Evolutionary conservation across 2,329 filamentous ascomycete species (phyloP), one percentile per base, ranked within the genome.

Genomic region (Hymenoscyphus infarciens): DNA sequence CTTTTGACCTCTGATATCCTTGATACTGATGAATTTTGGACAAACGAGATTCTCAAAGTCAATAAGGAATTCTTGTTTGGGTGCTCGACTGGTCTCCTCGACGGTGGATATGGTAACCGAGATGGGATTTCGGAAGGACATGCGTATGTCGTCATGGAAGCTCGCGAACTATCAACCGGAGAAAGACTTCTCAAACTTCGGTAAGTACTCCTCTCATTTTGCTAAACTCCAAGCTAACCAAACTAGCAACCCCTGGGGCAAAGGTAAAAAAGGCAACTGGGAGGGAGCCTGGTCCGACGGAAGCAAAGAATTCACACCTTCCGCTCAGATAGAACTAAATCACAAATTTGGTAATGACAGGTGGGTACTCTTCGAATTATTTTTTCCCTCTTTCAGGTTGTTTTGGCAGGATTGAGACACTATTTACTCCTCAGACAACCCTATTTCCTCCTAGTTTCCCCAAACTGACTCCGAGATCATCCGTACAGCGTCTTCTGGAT

Each of bases 21-120:
- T 4, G 87, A 95, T 72, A 88, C 88, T 63, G 88, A 96, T 57
- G 83, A 85, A 22, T 96, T 96, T 73, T 96, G 92, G 92, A 83
- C 83, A 0, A 87, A 95, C 52, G 90, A 96, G 73, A 82, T 96
- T 49, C 84, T 87, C 74, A 87, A 89, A 66, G 91, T 92, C 61
- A 96, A 96, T 73, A 79, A 91, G 61, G 87, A 91, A 62, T 96
- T 95, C 70, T 68, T 91, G 7, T 91, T 91, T 69, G 87, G 88
- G n/a, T 90, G 87, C 69, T 83, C 81, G 0, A 85, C 84, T 0
- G 88, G 87, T 10, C 77, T 87, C 29, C 81, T 88, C 61, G 86
- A 85, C 53, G 81, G 81, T 35, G 86, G 86, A 1, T 87, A 86
- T 61, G 86, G 86, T 3, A 77, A 83, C 58, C 79, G 86, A 33